Evolutionary conservation across 352 stramenopile species (phyloP), one percentile per base, ranked within the genome.

Genomic region (Saprolegnia diclina): DNA sequence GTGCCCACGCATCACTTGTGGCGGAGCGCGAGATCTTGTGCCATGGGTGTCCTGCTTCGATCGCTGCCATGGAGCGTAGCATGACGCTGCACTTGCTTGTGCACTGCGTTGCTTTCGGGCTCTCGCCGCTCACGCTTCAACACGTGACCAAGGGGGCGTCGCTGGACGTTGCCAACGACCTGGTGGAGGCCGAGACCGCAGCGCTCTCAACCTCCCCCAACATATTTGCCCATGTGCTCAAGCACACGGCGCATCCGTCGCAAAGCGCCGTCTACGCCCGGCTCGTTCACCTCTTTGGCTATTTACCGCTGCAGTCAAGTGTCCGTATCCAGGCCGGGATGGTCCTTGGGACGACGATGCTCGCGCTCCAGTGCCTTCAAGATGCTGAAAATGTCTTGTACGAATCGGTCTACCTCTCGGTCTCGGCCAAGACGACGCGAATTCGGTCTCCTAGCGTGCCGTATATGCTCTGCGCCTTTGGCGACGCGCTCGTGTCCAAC

Each of bases 311-410:
- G 44, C 61, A 26, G 35, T 69, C 63, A 11, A 16, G 7, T 10
- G 29, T 52, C 6, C 63, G 63, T 19, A 22, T 69, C 21, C 63
- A 45, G 19, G 48, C 48, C 26, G 63, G 63, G 26, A 69, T 69
- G 48, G 63, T 42, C 29, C 19, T 65, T 54, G 13, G 5, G 22
- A 38, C n/a, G 32, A 65, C 11, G 37, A 65, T 0, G 6, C 38
- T 45, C 38, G 22, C 18, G 45, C 45, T 52, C 45, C 21, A 52
- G 22, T 16, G 52, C 42, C 13, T 10, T 59, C 45, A 55, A 69
- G 48, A 48, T 26, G 63, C 63, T 24, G 63, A 69, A 24, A 69
- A 56, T 21, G 53, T 62, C 21, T 14, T 69, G 14, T 69, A 69
- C 53, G 63, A 69, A 37, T 59, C 63, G 5, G 50, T 69, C 22